These are phyloP conservation scores for Pseudopithomyces maydicus DNA, from an alignment of 2,329 filamentous ascomycete genomes.

Conservation along the genomic window DNA sequence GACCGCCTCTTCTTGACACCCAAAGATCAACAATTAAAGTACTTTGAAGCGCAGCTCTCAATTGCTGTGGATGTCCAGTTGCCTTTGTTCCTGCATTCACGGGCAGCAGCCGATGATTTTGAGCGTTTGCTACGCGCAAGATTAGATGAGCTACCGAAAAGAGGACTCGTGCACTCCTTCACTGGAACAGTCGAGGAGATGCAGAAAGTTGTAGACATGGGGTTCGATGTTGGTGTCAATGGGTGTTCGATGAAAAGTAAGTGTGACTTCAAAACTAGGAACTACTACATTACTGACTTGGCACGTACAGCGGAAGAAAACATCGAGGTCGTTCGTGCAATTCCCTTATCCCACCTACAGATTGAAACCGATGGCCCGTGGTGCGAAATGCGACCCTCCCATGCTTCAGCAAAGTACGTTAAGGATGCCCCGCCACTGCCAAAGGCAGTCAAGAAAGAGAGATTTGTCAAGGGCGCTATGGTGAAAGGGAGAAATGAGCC, in stretches of 20 bases:
- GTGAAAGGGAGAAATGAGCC: constrained; percentile 96
- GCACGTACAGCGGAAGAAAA: constrained; percentile 62
- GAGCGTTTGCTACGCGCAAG: constrained; percentile 68
- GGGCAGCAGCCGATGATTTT: constrained; percentile 86
- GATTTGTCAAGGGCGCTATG: constrained; percentile 85
- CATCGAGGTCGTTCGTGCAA: constrained; percentile 77
- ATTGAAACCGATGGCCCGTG: constrained; percentile 97
- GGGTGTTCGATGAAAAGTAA: constrained; percentile 89
- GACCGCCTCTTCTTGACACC: constrained; percentile 85
- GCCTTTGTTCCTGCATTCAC: constrained; percentile 89
- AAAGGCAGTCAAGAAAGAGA: constrained; percentile 93
- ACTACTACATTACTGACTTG: background rate
- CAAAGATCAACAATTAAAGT: constrained; percentile 78
- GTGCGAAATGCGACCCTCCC: constrained; percentile 90
- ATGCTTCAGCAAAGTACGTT: constrained; percentile 80
- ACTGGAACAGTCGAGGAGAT: constrained; percentile 89
- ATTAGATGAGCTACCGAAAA: constrained; percentile 70
- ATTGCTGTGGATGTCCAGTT: constrained; percentile 77
- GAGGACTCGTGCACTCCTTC: constrained; percentile 92
- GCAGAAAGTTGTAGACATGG: constrained; percentile 75
- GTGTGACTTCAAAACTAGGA: background rate
- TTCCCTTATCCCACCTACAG: constrained; percentile 81
- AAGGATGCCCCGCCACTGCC: constrained; percentile 72
- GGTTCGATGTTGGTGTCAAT: constrained; percentile 92
- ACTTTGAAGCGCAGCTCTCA: constrained; percentile 82